Percentiles rank a stretch among this genome's conserved stretches.
Evolutionary conservation across 441 rosid species (phyloP).

Genomic region (Caryocar brasiliense): DNA sequence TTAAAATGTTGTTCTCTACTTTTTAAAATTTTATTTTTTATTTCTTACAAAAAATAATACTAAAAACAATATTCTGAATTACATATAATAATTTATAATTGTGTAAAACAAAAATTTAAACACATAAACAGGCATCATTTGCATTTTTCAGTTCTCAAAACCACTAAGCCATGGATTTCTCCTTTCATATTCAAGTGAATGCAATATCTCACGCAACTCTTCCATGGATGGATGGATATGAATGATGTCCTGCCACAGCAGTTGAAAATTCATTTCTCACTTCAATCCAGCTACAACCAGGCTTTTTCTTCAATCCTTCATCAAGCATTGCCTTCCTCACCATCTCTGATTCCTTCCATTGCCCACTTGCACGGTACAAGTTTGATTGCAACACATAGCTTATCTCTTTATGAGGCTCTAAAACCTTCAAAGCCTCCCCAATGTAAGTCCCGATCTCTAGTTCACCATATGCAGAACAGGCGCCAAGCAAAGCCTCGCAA

Average conservation of each 20-base stretch:
- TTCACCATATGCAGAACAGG: conserved; percentile 42
- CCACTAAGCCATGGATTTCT: conserved; percentile 20
- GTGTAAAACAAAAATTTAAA: too few relatives aligned
- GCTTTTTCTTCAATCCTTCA: conserved; percentile 53
- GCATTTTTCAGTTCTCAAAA: conserved; percentile 1
- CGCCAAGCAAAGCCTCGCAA: conserved; percentile 52
- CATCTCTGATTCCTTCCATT: conserved; percentile 69
- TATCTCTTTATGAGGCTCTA: conserved; percentile 40
- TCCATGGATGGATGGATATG: conserved; percentile 19
- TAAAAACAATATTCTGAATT: too few relatives aligned
- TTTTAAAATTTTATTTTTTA: too few relatives aligned
- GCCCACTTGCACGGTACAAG: conserved; percentile 44
- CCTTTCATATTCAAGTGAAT: conserved; percentile 33
- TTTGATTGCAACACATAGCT: conserved; percentile 57
- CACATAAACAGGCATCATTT: too few relatives aligned
- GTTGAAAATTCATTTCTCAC: conserved; percentile 35
- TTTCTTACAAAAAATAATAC: too few relatives aligned
- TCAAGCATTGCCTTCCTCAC: conserved; percentile 46
- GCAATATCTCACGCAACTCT: conserved; percentile 23
- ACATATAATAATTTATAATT: too few relatives aligned
- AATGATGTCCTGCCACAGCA: conserved; percentile 41
- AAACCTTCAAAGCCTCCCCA: conserved; percentile 25
- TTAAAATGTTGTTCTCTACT: too few relatives aligned
- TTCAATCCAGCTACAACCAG: conserved; percentile 81
- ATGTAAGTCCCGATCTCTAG: conserved; percentile 28